Base-by-base conservation (phyloP, 108 stramenopile species). In the Pseudonitzschia delicatissima region DNA sequence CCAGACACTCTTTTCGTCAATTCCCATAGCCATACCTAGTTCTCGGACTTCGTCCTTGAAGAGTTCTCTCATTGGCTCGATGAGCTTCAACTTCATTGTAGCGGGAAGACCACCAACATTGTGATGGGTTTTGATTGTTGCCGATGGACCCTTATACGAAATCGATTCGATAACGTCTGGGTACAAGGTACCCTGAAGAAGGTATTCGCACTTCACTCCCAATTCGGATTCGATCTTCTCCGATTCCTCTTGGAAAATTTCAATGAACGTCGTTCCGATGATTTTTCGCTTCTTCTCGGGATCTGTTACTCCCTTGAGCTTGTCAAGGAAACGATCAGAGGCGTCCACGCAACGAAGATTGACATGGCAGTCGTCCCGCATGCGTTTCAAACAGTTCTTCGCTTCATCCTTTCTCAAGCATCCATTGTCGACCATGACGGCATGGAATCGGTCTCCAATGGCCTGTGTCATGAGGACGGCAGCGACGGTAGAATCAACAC, bases 121-220 rank as follows among this genome's bases (percentile, higher is more conserved):
- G 92, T 99, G 99, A 72, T 99, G 99, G 27, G 97, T 97, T 83
- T 99, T 99, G 76, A 99, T 99, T 45, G 94, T 96, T 7, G 96
- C 97, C n/a, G 88, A 87, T 27, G 96, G 97, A n/a, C 98, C 96
- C 78, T 98, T 98, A 91, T 98, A 96, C 20, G 92, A 93, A 58
- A 97, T 95, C 70, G 87, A 88, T 80, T 99, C 99, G 78, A 99
- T 99, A 21, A 98, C 97, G 75, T 99, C 99, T 9, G 99, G 99
- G 69, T 98, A 98, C 21, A 99, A 81, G 5, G 99, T 99, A 27
- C 99, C 99, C 74, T 98, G 98, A 44, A 96, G 82, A 17, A 96
- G 74, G 44, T 79, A 93, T 12, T 94, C 87, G 66, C 92, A 92
- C 31, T 68, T 45, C 20, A 64, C 79, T 25, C 77, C 83, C 52